Conservation (phyloP, 2,329 filamentous ascomycete species). For the Fusarium palustre region DNA sequence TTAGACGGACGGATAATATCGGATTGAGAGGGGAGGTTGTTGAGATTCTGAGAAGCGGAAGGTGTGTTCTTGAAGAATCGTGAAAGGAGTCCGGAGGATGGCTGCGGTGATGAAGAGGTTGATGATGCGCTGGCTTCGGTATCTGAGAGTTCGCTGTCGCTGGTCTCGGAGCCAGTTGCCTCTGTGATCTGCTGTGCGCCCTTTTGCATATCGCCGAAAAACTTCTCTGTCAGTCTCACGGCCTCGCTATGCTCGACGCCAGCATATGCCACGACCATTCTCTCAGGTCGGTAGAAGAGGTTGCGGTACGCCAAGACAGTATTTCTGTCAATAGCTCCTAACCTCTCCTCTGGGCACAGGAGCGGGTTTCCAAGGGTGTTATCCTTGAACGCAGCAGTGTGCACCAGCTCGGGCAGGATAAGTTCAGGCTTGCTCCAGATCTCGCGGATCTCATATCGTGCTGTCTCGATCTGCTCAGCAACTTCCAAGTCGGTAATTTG, state of each 20-base stretch:
- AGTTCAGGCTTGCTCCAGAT: slow-evolving; percentile 98
- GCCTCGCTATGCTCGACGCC: slow-evolving; percentile 87
- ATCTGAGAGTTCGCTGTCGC: slow-evolving; percentile 54
- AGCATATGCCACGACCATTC: slow-evolving; percentile 95
- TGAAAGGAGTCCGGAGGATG: slow-evolving; percentile 76
- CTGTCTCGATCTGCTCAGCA: slow-evolving; percentile 85
- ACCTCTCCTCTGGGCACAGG: slow-evolving; percentile 86
- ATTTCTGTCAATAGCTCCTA: slow-evolving; percentile 77
- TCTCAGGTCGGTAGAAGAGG: slow-evolving; percentile 87
- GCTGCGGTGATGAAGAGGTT: slow-evolving; percentile 55
- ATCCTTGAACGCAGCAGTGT: slow-evolving; percentile 94
- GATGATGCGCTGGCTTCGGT: slow-evolving; percentile 50
- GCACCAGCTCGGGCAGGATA: slow-evolving; percentile 93
- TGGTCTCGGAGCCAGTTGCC: slow-evolving; percentile 69
- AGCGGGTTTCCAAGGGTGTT: slow-evolving; percentile 96
- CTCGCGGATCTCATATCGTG: slow-evolving; percentile 94
- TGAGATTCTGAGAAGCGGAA: slow-evolving; percentile 72
- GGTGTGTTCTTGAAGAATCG: slow-evolving; percentile 86
- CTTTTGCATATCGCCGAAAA: slow-evolving; percentile 88
- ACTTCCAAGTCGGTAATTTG: slow-evolving; percentile 89
- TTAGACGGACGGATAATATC: slow-evolving; percentile 75
- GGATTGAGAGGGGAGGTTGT: slow-evolving; percentile 58
- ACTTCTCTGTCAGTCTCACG: slow-evolving; percentile 80
- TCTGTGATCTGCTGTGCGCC: slow-evolving; percentile 61
- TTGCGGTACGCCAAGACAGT: slow-evolving; percentile 83